Conservation (phyloP, 2,329 filamentous ascomycete species). For the Apiospora aurea region DNA sequence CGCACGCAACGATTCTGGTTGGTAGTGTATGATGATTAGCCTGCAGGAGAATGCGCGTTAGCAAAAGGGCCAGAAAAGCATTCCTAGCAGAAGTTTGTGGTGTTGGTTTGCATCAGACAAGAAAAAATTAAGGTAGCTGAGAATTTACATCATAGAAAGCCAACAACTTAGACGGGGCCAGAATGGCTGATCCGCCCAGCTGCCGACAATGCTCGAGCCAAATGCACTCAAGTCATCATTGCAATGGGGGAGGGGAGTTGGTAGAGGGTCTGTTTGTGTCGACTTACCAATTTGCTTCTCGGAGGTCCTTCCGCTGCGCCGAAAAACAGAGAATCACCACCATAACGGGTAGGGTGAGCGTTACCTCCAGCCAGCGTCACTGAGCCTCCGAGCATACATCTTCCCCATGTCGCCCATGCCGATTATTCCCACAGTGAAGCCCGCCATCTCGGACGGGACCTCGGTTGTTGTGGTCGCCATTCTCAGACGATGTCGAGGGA, state of each 20-base stretch:
- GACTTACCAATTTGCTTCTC: conserved; percentile 46
- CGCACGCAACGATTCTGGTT: conserved; percentile 89
- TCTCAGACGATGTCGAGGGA: background rate
- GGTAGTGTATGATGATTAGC: conserved; percentile 24
- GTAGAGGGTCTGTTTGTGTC: conserved; percentile 24
- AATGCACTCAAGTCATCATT: conserved; percentile 99
- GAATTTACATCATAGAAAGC: conserved; percentile 97
- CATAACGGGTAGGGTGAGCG: conserved; percentile 33
- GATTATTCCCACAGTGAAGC: conserved; percentile 88
- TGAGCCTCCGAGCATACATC: conserved; percentile 93
- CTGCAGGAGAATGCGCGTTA: conserved; percentile 32
- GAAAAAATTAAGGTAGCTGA: conserved; percentile 90
- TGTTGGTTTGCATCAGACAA: conserved; percentile 74
- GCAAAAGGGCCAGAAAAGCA: conserved; percentile 35
- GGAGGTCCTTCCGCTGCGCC: conserved; percentile 33
- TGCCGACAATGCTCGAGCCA: conserved; percentile 95
- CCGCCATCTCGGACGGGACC: conserved; percentile 60
- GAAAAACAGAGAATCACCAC: conserved; percentile 27
- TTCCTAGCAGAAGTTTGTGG: conserved; percentile 30
- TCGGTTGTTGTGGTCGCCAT: conserved; percentile 11
- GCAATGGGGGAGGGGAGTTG: conserved; percentile 39
- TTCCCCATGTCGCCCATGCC: conserved; percentile 99
- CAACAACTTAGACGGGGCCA: conserved; percentile 68
- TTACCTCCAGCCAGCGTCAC: conserved; percentile 97
- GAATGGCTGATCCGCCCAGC: conserved; percentile 72